Percentiles rank a stretch among this genome's conserved stretches.
phyloP scores from a whole-genome alignment of 2,329 filamentous ascomycete genomes.

The Ascochyta rabiei region DNA sequence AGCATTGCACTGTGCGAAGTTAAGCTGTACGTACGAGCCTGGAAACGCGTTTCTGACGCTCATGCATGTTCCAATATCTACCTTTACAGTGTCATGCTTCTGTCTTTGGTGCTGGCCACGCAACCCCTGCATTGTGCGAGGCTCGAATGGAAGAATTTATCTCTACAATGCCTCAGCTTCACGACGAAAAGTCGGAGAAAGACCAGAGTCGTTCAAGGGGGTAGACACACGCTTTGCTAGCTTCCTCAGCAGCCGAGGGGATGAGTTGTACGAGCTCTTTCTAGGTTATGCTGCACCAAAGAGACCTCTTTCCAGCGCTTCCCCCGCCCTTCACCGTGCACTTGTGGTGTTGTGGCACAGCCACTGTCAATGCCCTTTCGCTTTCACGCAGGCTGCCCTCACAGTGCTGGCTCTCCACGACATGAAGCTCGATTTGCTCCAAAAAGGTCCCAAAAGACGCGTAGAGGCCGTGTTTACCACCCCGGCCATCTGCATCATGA shows the following conservation, averaged over 20 bases:
- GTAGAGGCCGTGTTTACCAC: background rate
- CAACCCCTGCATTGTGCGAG: background rate
- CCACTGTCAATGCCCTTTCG: background rate
- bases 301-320: background rate
- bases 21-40: too few relatives aligned
- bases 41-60: too few relatives aligned
- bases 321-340: background rate
- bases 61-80: too few relatives aligned
- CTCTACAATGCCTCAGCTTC: background rate
- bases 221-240: background rate
- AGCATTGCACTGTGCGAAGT: too few relatives aligned
- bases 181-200: background rate
- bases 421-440: background rate
- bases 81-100: background rate
- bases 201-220: background rate
- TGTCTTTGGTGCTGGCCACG: background rate
- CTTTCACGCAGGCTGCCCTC: background rate
- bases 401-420: background rate
- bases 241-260: background rate
- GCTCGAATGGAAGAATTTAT: background rate
- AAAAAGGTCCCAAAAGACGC: background rate
- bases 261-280: background rate
- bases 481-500: background rate
- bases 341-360: background rate
- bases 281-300: background rate